Evolutionary conservation across 768 basidiomycete species (phyloP), one percentile per base, ranked within the genome.

Genomic region (Glaciozyma martinii): DNA sequence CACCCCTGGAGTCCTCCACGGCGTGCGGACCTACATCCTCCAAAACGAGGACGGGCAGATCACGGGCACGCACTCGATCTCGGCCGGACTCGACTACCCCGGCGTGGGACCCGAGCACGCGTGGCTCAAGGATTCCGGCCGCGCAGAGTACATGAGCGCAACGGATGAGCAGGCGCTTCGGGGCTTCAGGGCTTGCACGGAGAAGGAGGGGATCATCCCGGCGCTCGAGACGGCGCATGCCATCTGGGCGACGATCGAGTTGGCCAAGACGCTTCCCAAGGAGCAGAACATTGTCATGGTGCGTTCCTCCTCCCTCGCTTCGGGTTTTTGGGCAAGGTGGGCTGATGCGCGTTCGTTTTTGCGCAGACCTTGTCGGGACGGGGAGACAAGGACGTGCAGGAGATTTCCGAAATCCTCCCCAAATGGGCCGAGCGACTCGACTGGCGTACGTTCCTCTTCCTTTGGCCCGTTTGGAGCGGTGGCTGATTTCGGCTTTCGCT

Each of bases 31-130:
- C 5, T 98, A 98, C 77, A 83, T 99, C 68, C 82, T 99, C 23
- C 95, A 99, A 75, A 87, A 87, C 30, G 75, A 81, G 32, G 83
- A 83, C 18, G 95, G 95, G 49, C 95, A 99, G 78, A 94, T 99
- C 76, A 84, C 88, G 68, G 94, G 97, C 77, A 97, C 94, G 13
- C 92, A 98, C 78, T 95, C 93, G 6, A 87, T 99, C 77, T 93
- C 90, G 71, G 94, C 93, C 56, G 92, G 93, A 25, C 80, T 95
- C 52, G 92, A 97, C 77, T 97, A 97, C 78, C 92, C 92, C 30
- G 92, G 92, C 68, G 94, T 99, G 56, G 95, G 95, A 27, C 95
- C 95, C 13, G 95, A 99, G 77, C 95, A 98, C 75, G 88, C 94
- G 54, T 95, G 89, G 87, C 80, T 99, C 75, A 97, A 97, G 78